These are phyloP conservation scores for Verbascum thapsus DNA, from an alignment of 257 asterid species.

Conservation along the genomic window DNA sequence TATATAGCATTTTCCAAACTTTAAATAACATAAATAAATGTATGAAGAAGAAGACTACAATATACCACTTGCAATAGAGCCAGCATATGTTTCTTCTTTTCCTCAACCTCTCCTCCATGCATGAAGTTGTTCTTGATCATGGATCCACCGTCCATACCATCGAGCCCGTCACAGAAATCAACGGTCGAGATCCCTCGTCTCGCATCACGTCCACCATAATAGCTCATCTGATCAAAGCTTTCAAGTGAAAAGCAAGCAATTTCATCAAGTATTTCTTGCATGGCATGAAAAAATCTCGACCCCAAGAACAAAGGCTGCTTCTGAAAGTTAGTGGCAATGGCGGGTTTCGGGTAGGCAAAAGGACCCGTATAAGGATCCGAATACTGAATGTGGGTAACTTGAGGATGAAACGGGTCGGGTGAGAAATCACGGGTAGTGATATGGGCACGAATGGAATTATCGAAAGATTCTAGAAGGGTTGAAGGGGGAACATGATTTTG, in stretches of 20 bases:
- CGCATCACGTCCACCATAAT: slow-evolving; percentile 29
- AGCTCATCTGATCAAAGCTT: slow-evolving; percentile 30
- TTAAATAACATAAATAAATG: not conserved
- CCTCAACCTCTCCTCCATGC: slow-evolving; percentile 42
- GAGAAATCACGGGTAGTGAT: slow-evolving; percentile 25
- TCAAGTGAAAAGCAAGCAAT: slow-evolving; percentile 57
- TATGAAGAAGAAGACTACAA: too few species aligned
- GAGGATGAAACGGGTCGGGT: slow-evolving; percentile 37
- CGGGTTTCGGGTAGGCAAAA: slow-evolving; percentile 30
- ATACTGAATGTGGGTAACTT: slow-evolving; percentile 15
- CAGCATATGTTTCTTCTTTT: slow-evolving; percentile 62
- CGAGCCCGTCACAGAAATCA: slow-evolving; percentile 20
- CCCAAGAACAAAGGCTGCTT: slow-evolving; percentile 48
- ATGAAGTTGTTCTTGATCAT: slow-evolving; percentile 28
- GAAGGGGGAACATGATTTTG: slow-evolving; percentile 42
- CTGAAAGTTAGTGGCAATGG: slow-evolving; percentile 34
- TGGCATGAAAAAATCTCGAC: slow-evolving; percentile 54
- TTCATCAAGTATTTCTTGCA: slow-evolving; percentile 81
- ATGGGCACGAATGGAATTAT: slow-evolving; percentile 20
- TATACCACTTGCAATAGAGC: slow-evolving; percentile 76
- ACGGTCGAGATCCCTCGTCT: slow-evolving; percentile 27
- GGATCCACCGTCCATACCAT: slow-evolving; percentile 14
- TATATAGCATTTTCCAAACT: too few species aligned
- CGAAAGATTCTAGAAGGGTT: slow-evolving; percentile 38
- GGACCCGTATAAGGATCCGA: slow-evolving; percentile 31